Evolutionary conservation across 768 basidiomycete species (phyloP).

Genomic region (Mycena olivaceomarginata): DNA sequence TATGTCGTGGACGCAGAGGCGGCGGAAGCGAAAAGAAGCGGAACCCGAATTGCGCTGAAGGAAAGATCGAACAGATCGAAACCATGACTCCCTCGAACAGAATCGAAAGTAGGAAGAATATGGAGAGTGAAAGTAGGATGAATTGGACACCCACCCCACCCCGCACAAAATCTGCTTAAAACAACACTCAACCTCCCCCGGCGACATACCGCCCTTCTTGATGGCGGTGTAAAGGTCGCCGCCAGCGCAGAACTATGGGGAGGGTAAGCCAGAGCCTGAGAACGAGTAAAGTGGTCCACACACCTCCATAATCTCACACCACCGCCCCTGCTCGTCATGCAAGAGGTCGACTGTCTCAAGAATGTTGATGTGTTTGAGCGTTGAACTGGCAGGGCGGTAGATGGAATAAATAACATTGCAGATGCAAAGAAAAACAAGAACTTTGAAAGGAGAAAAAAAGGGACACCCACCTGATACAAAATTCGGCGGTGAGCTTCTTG

Average conservation of each 20-base stretch:
- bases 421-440: no score
- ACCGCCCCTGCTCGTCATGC: slow-evolving; percentile 97
- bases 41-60: no score
- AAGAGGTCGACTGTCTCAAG: slow-evolving; percentile 99
- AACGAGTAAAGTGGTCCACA: not conserved
- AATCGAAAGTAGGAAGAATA: no score
- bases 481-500: slow-evolving; percentile 99
- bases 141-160: not conserved
- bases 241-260: slow-evolving; percentile 89
- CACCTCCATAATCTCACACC: slow-evolving; percentile 99
- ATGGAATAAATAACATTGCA: not conserved
- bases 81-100: not conserved
- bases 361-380: slow-evolving; percentile 94
- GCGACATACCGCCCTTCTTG: slow-evolving; percentile 86
- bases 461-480: slow-evolving; percentile 78
- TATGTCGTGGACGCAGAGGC: no score
- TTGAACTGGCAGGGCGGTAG: slow-evolving; percentile 74
- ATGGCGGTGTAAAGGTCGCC: slow-evolving; percentile 99
- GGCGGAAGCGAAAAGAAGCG: no score
- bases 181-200: slow-evolving; percentile 87
- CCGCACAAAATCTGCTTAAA: slow-evolving; percentile 97
- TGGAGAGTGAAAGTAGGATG: no score
- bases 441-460: not conserved
- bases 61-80: no score
- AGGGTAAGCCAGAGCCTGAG: no score